Percentiles rank a stretch among this genome's conserved stretches.
Conservation (phyloP, 495 filamentous ascomycete species). For the Podospora pseudocomata region DNA sequence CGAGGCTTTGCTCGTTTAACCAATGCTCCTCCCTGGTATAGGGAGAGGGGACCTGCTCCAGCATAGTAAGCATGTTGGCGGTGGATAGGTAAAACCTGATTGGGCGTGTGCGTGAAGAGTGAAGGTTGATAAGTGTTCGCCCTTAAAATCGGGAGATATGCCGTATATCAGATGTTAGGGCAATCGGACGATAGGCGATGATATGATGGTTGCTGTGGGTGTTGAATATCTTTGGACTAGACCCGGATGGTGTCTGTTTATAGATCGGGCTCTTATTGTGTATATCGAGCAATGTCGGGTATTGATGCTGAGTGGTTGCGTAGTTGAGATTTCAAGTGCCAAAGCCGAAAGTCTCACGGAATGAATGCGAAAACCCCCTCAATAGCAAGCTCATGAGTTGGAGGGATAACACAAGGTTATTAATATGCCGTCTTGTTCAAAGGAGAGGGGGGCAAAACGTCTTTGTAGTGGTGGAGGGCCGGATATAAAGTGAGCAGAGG, state of each 20-base stretch:
- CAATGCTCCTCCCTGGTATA: conserved; percentile 32
- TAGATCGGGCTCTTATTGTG: neutral
- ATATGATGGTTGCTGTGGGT: conserved; percentile 4
- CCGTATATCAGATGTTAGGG: neutral
- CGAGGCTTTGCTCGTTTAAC: conserved; percentile 22
- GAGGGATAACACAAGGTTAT: conserved; percentile 9
- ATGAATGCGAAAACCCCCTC: conserved; percentile 24
- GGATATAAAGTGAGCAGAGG: neutral
- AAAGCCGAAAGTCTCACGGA: conserved; percentile 23
- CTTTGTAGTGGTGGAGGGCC: neutral
- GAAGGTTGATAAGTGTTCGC: neutral
- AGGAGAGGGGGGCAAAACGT: neutral
- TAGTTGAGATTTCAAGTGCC: conserved; percentile 24
- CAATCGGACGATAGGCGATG: conserved; percentile 5
- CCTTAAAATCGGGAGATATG: neutral
- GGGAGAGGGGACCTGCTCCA: conserved; percentile 3
- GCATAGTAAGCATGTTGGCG: neutral
- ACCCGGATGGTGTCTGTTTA: neutral
- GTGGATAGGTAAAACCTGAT: neutral
- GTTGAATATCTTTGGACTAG: neutral
- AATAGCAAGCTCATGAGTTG: conserved; percentile 39
- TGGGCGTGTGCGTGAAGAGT: neutral
- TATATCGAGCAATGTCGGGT: neutral
- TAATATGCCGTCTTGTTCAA: conserved; percentile 6
- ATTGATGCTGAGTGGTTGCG: conserved; percentile 7